phyloP scores from a whole-genome alignment of 73 alveolate genomes.

The Paramecium bursaria region DNA sequence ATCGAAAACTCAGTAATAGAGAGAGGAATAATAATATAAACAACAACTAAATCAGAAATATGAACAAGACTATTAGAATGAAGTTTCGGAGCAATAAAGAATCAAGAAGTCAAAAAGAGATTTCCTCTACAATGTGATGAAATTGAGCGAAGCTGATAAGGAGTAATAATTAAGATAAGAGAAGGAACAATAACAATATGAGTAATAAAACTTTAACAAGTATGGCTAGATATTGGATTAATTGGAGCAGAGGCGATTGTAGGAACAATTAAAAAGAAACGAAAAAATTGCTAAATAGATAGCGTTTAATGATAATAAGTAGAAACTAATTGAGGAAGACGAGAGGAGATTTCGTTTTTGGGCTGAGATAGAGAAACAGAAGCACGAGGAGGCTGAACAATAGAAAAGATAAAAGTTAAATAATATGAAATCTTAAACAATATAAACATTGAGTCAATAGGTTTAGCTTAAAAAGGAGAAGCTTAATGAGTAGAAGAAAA shows the following conservation, averaged over 20 bases:
- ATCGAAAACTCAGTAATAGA: not conserved
- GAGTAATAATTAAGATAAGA: not conserved
- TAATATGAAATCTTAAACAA: slow-evolving; percentile 9
- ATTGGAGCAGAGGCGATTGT: slow-evolving; percentile 22
- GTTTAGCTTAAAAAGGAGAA: not conserved
- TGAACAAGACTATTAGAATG: not conserved
- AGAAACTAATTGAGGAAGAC: slow-evolving; percentile 15
- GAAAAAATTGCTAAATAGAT: slow-evolving; percentile 39
- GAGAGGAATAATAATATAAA: not conserved
- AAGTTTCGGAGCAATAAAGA: slow-evolving; percentile 6
- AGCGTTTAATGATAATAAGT: slow-evolving; percentile 42
- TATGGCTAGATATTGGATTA: slow-evolving; percentile 52
- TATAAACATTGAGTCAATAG: slow-evolving; percentile 13
- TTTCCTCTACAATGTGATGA: slow-evolving; percentile 36
- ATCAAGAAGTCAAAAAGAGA: slow-evolving; percentile 33
- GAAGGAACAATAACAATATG: slow-evolving; percentile 21
- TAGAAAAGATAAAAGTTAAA: slow-evolving; percentile 4
- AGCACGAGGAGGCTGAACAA: slow-evolving; percentile 4
- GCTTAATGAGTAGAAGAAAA: not conserved
- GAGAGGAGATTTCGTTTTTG: not conserved
- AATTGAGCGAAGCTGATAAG: slow-evolving; percentile 45
- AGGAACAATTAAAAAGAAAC: not conserved
- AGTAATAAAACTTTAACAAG: not conserved
- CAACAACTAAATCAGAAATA: slow-evolving; percentile 9
- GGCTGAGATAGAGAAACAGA: not conserved